A percentile compares a stretch with the other conserved stretches of the same genome.
Evolutionary conservation across 495 filamentous ascomycete genomes (phyloP).

Genomic region (Daldinia caldariorum): DNA sequence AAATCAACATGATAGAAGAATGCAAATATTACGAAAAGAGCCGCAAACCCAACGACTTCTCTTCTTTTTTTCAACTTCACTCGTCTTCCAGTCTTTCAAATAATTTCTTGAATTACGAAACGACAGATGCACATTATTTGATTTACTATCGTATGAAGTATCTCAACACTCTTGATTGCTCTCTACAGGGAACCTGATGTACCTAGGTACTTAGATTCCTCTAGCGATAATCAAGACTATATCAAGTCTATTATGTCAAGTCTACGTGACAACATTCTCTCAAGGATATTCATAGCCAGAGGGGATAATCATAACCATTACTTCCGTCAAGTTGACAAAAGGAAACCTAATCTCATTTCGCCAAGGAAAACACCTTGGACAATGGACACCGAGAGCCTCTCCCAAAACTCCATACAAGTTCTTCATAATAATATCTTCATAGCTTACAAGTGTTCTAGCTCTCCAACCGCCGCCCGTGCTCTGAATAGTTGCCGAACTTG

Average conservation of each 20-base stretch:
- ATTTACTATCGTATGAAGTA: constrained; percentile 20
- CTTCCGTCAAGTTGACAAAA: constrained; percentile 11
- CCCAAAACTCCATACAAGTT: constrained; percentile 27
- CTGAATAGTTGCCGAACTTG: constrained; percentile 70
- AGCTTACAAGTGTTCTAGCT: constrained; percentile 26
- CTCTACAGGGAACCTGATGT: neutral
- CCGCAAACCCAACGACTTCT: constrained; percentile 39
- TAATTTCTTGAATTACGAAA: constrained; percentile 15
- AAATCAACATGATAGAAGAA: constrained; percentile 32
- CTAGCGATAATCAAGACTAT: neutral
- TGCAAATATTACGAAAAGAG: constrained; percentile 43
- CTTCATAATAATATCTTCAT: constrained; percentile 29
- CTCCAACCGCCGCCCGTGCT: constrained; percentile 59
- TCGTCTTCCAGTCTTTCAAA: constrained; percentile 12
- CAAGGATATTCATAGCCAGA: neutral
- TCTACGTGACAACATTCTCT: neutral
- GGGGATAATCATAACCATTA: no score
- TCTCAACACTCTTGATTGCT: constrained; percentile 8
- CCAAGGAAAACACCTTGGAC: neutral
- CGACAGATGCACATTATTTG: neutral
- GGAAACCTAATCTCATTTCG: neutral
- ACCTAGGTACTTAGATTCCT: neutral
- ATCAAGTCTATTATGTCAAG: no score
- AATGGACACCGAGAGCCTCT: neutral
- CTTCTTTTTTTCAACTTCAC: constrained; percentile 43